A percentile compares a stretch with the other conserved stretches of the same genome.
phyloP scores from a whole-genome alignment of 2,329 filamentous ascomycete genomes.

The Blastomyces percursus region DNA sequence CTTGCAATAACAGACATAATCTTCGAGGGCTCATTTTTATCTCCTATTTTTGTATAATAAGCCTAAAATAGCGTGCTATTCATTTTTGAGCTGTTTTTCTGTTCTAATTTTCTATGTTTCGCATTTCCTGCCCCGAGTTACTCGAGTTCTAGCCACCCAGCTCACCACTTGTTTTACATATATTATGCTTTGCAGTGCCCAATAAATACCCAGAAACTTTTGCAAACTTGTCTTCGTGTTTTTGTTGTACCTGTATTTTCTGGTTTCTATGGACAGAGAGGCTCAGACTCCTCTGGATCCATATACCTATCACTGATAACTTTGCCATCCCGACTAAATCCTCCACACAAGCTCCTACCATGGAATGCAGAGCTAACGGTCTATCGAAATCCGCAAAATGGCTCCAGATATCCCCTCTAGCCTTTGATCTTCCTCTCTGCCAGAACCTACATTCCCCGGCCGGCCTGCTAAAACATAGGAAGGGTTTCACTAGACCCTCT shows the following conservation, averaged over 20 bases:
- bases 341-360: background rate
- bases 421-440: slow-evolving; percentile 5
- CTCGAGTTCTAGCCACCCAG: background rate
- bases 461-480: background rate
- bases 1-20: background rate
- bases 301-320: background rate
- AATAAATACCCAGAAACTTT: background rate
- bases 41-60: background rate
- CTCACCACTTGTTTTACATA: background rate
- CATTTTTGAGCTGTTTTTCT: background rate
- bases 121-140: background rate
- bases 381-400: slow-evolving; percentile 11
- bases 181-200: too few species aligned
- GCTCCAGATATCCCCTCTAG: slow-evolving; percentile 8
- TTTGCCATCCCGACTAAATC: background rate
- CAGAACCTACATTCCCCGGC: background rate
- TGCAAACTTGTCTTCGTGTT: background rate
- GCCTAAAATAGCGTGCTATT: background rate
- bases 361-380: slow-evolving; percentile 17
- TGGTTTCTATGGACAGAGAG: background rate
- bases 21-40: background rate
- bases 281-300: too few species aligned
- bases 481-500: slow-evolving; percentile 2
- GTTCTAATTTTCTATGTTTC: background rate
- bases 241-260: background rate